Percentiles rank a stretch among this genome's conserved stretches.
phyloP scores from a whole-genome alignment of 768 basidiomycete species.

The Phylloporus sp. region DNA sequence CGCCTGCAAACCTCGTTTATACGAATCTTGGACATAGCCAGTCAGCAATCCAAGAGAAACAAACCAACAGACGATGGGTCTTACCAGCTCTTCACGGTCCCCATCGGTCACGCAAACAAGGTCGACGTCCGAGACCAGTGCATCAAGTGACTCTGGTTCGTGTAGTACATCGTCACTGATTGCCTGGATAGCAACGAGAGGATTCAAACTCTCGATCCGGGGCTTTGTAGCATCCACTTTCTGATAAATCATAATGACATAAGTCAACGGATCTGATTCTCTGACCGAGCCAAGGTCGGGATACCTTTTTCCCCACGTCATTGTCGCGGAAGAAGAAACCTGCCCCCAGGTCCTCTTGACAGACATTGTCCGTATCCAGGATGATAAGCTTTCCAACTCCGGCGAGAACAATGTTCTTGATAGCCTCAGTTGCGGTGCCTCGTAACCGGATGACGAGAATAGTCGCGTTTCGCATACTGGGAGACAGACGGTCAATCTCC shows the following conservation, averaged over 20 bases:
- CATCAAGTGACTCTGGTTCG: conserved; percentile 50
- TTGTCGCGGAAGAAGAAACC: conserved; percentile 94
- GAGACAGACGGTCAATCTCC: conserved; percentile 5
- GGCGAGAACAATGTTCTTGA: conserved; percentile 97
- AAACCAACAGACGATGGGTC: conserved; percentile 24
- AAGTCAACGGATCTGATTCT: conserved; percentile 35
- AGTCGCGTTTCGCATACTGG: conserved; percentile 90
- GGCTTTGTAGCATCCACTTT: conserved; percentile 80
- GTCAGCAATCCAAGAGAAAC: conserved; percentile 6
- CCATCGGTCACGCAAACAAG: conserved; percentile 86
- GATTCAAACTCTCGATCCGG: conserved; percentile 87
- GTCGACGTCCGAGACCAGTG: conserved; percentile 64
- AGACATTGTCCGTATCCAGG: conserved; percentile 71
- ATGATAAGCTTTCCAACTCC: conserved; percentile 90
- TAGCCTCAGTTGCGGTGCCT: conserved; percentile 86
- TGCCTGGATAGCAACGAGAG: conserved; percentile 80
- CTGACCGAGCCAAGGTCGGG: conserved; percentile 3
- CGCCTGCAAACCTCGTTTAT: conserved; percentile 80
- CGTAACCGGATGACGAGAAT: conserved; percentile 77
- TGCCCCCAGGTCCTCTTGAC: conserved; percentile 82
- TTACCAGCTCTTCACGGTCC: conserved; percentile 65
- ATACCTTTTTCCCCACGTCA: conserved; percentile 86
- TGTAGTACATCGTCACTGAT: conserved; percentile 48
- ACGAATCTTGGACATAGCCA: conserved; percentile 47
- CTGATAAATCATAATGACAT: conserved; percentile 40